phyloP scores from a whole-genome alignment of 2,329 filamentous ascomycete genomes.

The Colletotrichum destructivum region DNA sequence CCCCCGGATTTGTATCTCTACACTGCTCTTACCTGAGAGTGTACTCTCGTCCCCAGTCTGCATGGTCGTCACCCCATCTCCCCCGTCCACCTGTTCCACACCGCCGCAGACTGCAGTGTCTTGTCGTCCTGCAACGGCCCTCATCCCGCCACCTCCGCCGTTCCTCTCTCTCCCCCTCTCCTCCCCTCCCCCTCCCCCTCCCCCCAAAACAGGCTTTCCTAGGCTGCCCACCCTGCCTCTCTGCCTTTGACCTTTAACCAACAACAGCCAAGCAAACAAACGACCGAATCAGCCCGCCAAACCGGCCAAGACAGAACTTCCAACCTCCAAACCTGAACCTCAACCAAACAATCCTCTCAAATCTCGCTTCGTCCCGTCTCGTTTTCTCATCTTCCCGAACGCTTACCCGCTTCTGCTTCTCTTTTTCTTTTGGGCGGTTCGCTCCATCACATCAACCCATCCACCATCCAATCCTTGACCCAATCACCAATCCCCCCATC shows the following conservation, averaged over 20 bases:
- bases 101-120: not conserved
- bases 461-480: not conserved
- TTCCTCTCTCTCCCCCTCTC: not conserved
- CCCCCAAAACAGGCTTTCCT: not conserved
- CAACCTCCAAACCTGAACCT: too few relatives aligned
- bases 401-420: not conserved
- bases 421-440: too few relatives aligned
- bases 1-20: too few relatives aligned
- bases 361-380: constrained; percentile 22
- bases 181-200: not conserved
- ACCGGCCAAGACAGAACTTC: too few relatives aligned
- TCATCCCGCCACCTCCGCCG: not conserved
- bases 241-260: not conserved
- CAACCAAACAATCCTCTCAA: constrained; percentile 7
- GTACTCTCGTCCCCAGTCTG: too few relatives aligned
- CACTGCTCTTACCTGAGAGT: too few relatives aligned
- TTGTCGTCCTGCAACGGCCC: not conserved
- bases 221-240: not conserved
- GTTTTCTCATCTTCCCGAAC: not conserved
- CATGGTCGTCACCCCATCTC: too few relatives aligned
- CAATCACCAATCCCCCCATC: not conserved
- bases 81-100: too few relatives aligned
- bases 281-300: not conserved
- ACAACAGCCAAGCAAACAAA: not conserved
- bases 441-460: not conserved